Conservation (phyloP, 768 basidiomycete species). For the Mycena capillaripes region DNA sequence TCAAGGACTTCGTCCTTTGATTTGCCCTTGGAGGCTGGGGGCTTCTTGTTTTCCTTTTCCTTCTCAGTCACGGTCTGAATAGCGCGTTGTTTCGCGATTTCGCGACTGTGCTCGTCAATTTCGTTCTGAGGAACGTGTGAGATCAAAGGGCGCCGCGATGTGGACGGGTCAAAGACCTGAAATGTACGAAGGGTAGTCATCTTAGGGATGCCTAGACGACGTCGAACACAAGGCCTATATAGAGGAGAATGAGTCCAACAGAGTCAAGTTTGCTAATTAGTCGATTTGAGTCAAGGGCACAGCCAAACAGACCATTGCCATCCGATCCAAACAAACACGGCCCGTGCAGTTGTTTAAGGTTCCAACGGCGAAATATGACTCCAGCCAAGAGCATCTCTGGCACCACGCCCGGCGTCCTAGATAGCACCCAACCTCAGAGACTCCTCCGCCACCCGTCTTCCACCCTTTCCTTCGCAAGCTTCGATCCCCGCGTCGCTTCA, state of each 20-base stretch:
- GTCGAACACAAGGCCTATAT: conserved; percentile 28
- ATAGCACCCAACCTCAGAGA: conserved; percentile 69
- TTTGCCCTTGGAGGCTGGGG: conserved; percentile 54
- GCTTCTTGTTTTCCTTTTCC: conserved; percentile 51
- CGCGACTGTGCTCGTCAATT: conserved; percentile 80
- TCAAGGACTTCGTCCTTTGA: conserved; percentile 47
- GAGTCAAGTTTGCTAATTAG: conserved; percentile 10
- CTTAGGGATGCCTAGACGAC: conserved; percentile 16
- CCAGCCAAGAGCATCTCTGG: conserved; percentile 48
- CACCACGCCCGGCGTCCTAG: conserved; percentile 73
- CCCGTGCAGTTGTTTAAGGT: not conserved
- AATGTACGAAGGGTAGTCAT: conserved; percentile 74
- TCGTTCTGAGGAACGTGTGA: conserved; percentile 65
- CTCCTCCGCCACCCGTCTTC: conserved; percentile 73
- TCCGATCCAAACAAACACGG: not conserved
- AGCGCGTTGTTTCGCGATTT: conserved; percentile 73
- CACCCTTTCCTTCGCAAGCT: conserved; percentile 79
- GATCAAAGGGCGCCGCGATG: conserved; percentile 21
- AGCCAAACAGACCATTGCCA: not conserved
- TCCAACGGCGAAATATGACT: conserved; percentile 10
- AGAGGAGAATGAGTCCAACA: conserved; percentile 38
- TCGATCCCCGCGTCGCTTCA: conserved; percentile 77
- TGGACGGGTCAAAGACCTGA: conserved; percentile 29
- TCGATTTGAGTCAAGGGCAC: not conserved
- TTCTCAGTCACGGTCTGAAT: conserved; percentile 45